phyloP scores from a whole-genome alignment of 176 grass and related monocot genomes.

The Triticum dicoccoides region DNA sequence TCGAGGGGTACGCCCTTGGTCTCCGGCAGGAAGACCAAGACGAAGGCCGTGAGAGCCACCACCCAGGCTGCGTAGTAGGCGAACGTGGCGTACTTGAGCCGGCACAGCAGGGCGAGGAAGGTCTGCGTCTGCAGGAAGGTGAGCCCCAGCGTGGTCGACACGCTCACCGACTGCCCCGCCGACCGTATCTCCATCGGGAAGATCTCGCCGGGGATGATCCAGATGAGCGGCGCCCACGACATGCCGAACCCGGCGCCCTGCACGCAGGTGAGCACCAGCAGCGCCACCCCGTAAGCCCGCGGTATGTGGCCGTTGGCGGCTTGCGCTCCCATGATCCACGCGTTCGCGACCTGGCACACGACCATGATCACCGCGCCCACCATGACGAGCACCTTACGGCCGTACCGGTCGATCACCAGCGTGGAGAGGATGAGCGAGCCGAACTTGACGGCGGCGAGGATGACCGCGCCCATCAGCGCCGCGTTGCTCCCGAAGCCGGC shows the following conservation, averaged over 20 bases:
- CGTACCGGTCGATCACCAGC: not conserved
- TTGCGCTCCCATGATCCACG: conserved; percentile 57
- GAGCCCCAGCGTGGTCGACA: conserved; percentile 46
- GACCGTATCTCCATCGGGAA: conserved; percentile 12
- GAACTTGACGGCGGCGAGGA: not conserved
- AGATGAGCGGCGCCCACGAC: conserved; percentile 73
- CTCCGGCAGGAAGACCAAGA: conserved; percentile 47
- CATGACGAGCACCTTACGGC: not conserved
- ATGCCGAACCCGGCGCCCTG: conserved; percentile 59
- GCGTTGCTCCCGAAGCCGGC: conserved; percentile 12
- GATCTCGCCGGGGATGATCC: conserved; percentile 23
- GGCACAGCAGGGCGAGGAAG: conserved; percentile 53
- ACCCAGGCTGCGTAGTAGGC: conserved; percentile 59
- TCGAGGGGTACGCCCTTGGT: conserved; percentile 42
- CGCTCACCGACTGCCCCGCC: conserved; percentile 35
- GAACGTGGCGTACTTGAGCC: conserved; percentile 48
- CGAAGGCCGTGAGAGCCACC: conserved; percentile 45
- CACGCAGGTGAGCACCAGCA: conserved; percentile 52
- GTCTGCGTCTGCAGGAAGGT: conserved; percentile 66
- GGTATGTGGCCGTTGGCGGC: conserved; percentile 17
- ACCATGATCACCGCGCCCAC: not conserved
- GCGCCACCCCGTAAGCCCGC: conserved; percentile 30
- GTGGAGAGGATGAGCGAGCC: not conserved
- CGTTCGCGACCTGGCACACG: conserved; percentile 22
- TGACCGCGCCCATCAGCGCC: not conserved